These are phyloP conservation scores for Laetiporus sulphureus DNA, from an alignment of 1,284 basidiomycete genomes.

Conservation along the genomic window DNA sequence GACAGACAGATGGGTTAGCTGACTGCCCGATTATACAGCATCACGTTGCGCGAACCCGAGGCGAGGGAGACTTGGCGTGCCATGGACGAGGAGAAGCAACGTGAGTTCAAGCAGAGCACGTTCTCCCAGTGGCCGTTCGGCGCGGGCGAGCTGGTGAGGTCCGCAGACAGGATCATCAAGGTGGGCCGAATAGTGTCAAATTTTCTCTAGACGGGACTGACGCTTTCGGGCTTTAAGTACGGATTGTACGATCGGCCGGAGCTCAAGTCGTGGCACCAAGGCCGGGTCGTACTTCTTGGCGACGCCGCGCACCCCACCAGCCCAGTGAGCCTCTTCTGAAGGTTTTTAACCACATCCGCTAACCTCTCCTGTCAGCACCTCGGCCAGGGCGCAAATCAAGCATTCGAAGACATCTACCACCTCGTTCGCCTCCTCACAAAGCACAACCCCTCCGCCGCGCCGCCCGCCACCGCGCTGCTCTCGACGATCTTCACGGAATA, in stretches of 20 bases:
- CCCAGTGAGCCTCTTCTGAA: slow-evolving; percentile 17
- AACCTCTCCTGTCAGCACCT: slow-evolving; percentile 30
- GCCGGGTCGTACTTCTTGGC: slow-evolving; percentile 27
- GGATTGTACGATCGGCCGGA: slow-evolving; percentile 42
- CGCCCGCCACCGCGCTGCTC: slow-evolving; percentile 28
- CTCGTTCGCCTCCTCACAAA: slow-evolving; percentile 30
- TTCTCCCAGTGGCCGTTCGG: slow-evolving; percentile 30
- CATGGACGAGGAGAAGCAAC: slow-evolving; percentile 26
- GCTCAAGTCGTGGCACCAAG: slow-evolving; percentile 35
- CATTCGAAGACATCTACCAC: slow-evolving; percentile 38
- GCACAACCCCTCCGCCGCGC: slow-evolving; percentile 24
- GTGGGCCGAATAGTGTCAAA: too few species aligned
- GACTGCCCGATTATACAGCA: slow-evolving; percentile 16
- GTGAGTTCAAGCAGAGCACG: slow-evolving; percentile 26
- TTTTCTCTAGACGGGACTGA: too few species aligned
- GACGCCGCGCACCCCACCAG: slow-evolving; percentile 31
- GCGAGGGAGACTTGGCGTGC: slow-evolving; percentile 37
- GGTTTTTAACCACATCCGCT: slow-evolving; percentile 3
- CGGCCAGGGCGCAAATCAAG: slow-evolving; percentile 44
- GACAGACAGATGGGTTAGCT: too few species aligned
- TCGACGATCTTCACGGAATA: slow-evolving; percentile 25
- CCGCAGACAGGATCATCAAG: slow-evolving; percentile 32
- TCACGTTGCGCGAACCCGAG: slow-evolving; percentile 33
- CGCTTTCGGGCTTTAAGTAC: too few species aligned
- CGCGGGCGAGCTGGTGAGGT: slow-evolving; percentile 30